Percentiles rank a stretch among this genome's conserved stretches.
Conservation (phyloP, 164 flowering plant genomes). For the Vitis riparia region DNA sequence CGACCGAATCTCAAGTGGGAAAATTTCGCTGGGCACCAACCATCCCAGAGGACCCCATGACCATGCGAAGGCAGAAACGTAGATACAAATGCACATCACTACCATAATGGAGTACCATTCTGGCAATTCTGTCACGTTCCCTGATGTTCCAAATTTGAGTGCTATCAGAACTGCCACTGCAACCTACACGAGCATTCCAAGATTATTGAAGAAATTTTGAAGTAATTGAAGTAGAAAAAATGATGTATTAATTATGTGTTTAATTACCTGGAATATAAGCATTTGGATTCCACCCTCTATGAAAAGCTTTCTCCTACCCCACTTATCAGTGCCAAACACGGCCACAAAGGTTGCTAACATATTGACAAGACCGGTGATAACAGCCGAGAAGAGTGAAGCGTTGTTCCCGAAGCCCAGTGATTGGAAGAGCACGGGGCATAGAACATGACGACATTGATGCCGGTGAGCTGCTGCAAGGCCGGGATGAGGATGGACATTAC, state of each 20-base stretch:
- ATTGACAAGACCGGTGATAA: slow-evolving; percentile 20
- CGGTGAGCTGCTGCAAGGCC: slow-evolving; percentile 21
- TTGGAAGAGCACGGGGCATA: slow-evolving; percentile 20
- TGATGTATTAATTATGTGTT: too few relatives aligned
- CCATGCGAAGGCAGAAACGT: slow-evolving; percentile 3
- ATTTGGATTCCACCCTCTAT: slow-evolving; percentile 20
- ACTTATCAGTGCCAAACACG: slow-evolving; percentile 11
- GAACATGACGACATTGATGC: slow-evolving; percentile 22
- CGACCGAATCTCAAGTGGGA: slow-evolving; percentile 2
- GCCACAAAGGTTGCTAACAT: slow-evolving; percentile 9
- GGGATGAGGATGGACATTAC: slow-evolving; percentile 14
- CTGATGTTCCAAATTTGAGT: slow-evolving; percentile 10
- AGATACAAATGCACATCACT: slow-evolving; percentile 12
- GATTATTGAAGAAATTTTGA: too few relatives aligned
- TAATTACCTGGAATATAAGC: slow-evolving; percentile 18
- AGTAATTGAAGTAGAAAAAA: too few relatives aligned
- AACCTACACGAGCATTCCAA: neutral
- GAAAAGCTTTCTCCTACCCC: slow-evolving; percentile 18
- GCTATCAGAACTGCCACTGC: neutral
- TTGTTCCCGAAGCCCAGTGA: slow-evolving; percentile 14
- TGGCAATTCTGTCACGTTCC: slow-evolving; percentile 7
- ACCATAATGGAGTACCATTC: slow-evolving; percentile 13
- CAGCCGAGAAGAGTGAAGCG: slow-evolving; percentile 20
- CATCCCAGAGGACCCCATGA: slow-evolving; percentile 8
- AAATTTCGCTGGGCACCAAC: slow-evolving; percentile 1